A percentile compares a stretch with the other conserved stretches of the same genome.
phyloP scores from a whole-genome alignment of 352 stramenopile species.

The Globisporangium polare region DNA sequence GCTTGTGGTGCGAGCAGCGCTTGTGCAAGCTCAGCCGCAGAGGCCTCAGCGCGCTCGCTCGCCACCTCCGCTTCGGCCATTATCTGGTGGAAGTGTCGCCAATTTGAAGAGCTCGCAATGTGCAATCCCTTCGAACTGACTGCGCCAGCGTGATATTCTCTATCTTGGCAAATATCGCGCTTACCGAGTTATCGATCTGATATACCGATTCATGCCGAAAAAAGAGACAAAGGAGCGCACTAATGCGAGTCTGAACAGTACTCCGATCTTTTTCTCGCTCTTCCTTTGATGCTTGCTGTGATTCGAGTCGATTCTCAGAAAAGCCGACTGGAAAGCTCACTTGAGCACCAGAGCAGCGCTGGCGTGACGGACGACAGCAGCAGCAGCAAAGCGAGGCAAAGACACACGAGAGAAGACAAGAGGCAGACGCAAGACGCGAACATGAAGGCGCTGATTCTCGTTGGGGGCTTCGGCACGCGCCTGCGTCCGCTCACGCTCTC shows the following conservation, averaged over 20 bases:
- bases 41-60: no score
- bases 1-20: no score
- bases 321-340: not conserved
- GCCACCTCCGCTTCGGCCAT: no score
- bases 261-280: slow-evolving; percentile 13
- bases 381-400: not conserved
- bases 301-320: slow-evolving; percentile 6
- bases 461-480: slow-evolving; percentile 88
- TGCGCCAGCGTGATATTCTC: no score
- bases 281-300: not conserved
- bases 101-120: no score
- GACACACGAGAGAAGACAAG: not conserved
- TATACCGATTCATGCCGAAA: no score
- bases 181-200: no score
- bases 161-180: no score
- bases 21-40: no score
- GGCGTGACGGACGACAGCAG: not conserved
- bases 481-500: slow-evolving; percentile 88
- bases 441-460: slow-evolving; percentile 91
- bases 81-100: no score
- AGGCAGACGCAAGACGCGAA: not conserved
- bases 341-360: not conserved
- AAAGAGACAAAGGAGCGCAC: not conserved
- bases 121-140: no score
- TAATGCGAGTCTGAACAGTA: not conserved